Evolutionary conservation across 192 early-diverging fungal species (phyloP), one percentile per base, ranked within the genome.

Genomic region (Coemansia biformis): DNA sequence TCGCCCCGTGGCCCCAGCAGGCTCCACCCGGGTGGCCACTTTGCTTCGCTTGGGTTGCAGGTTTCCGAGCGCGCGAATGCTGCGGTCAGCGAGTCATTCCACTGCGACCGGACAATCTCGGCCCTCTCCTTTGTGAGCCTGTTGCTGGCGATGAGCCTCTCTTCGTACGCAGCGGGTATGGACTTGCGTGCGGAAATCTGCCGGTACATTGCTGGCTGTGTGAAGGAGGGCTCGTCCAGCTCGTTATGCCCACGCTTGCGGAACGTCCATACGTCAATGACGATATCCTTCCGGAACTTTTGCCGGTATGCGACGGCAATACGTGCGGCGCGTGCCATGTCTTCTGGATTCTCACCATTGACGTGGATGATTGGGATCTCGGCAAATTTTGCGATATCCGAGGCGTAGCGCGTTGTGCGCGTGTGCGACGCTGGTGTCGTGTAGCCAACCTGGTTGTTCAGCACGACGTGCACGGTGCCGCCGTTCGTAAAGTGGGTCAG

Each of bases 241-340:
- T 97, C 94, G 51, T 97, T 97, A 74, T 97, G 94, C 4, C 94
- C 94, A 79, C 90, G 87, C 28, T 90, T 85, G 52, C 94, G 86
- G 79, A 93, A 97, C 24, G 87, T 85, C 76, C 93, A 90, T 66
- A 97, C 45, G 55, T 97, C 94, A 42, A 97, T 76, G 32, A 97
- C 91, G 19, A 95, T 83, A 55, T 97, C 94, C 75, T 91, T 91
- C 51, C 84, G 79, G 78, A 97, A 97, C 55, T 89, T 85, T 64
- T 91, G 80, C 30, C 94, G 81, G 75, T 97, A 97, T n/a, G 86
- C 86, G 57, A 87, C 81, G 1, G 88, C 92, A 35, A 93, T 63
- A 14, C 73, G 66, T 35, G 91, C 82, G 11, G 94, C 92, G 24
- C 78, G 70, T 1, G 83, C 85, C 24, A 95, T 87, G 40, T 95